Base-by-base conservation (phyloP, 108 stramenopile genomes). In the Cyclotella choctawhatcheeana region DNA sequence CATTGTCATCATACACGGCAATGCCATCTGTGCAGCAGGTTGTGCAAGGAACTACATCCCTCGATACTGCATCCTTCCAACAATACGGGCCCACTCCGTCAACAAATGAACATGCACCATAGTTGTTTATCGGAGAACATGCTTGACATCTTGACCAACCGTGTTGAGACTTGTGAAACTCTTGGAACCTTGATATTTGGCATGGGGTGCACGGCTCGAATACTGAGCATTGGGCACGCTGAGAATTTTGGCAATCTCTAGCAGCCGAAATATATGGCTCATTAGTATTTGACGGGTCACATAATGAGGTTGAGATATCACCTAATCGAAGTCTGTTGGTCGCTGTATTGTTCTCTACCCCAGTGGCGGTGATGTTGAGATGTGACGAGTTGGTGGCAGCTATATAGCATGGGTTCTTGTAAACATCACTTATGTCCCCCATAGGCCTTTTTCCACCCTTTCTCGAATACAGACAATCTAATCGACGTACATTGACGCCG, bases 71-170 rank as follows among this genome's bases (percentile, higher is more conserved):
- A 21, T 34, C 33, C 40, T 60, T 66, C 60, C 48, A 76, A 33
- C 74, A 76, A 35, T 76, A 76, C 0, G 74, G 74, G 16, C 74
- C 74, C 3, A 76, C 59, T 32, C 74, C 74, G 8, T 76, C 74
- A 8, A 56, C 29, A 30, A 76, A 76, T 33, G 59, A 29, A 52
- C 74, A 76, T 21, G 44, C 67, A 6, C 74, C 74, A 21, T 62
- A 52, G 5, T 45, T 33, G 50, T 76, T 76, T 13, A 29, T 16
- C 5, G 25, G 14, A 17, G 58, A 44, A 25, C 74, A 76, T 3
- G 52, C 45, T 44, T 68, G 74, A 37, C 74, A 76, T 33, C 74
- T 44, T 37, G 58, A 37, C 74, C 74, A 76, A 13, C 58, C 66
- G 31, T 45, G 53, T 2, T 12, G 31, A 18, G 69, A 70, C 7